phyloP scores from a whole-genome alignment of 1,284 basidiomycete species.

The Wallemia hederae region DNA sequence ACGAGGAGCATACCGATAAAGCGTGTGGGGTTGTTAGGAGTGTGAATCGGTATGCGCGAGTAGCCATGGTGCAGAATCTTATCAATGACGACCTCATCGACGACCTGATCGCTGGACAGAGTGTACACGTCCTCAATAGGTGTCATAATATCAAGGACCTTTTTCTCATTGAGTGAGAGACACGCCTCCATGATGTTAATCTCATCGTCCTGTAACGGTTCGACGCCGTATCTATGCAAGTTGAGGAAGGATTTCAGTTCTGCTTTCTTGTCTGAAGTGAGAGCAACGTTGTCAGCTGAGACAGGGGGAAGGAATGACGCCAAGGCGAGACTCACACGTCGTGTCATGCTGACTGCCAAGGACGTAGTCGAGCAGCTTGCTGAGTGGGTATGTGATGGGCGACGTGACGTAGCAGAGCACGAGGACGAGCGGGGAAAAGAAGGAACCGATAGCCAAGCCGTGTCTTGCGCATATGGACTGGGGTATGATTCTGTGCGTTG shows the following conservation, averaged over 20 bases:
- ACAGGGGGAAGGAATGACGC: slow-evolving; percentile 1
- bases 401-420: slow-evolving; percentile 1
- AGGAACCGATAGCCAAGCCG: slow-evolving; percentile 1
- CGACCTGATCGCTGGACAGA: slow-evolving; percentile 38
- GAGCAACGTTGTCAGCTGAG: slow-evolving; percentile 1
- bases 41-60: slow-evolving; percentile 74
- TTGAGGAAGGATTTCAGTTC: slow-evolving; percentile 72
- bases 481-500: not conserved
- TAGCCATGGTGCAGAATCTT: slow-evolving; percentile 44
- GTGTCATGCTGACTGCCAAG: not conserved
- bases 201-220: slow-evolving; percentile 64
- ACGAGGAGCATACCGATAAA: slow-evolving; percentile 68
- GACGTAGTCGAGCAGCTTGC: slow-evolving; percentile 25
- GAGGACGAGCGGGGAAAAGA: slow-evolving; percentile 3
- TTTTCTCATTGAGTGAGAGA: slow-evolving; percentile 53
- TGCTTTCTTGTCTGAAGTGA: slow-evolving; percentile 54
- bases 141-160: slow-evolving; percentile 60
- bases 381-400: slow-evolving; percentile 11
- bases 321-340: not conserved
- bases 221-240: slow-evolving; percentile 42
- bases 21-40: slow-evolving; percentile 36
- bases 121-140: slow-evolving; percentile 55
- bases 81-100: slow-evolving; percentile 53
- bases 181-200: slow-evolving; percentile 69
- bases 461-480: slow-evolving; percentile 1